Evolutionary conservation across 352 stramenopile genomes (phyloP).

Genomic region (Phytophthora pinifolia): DNA sequence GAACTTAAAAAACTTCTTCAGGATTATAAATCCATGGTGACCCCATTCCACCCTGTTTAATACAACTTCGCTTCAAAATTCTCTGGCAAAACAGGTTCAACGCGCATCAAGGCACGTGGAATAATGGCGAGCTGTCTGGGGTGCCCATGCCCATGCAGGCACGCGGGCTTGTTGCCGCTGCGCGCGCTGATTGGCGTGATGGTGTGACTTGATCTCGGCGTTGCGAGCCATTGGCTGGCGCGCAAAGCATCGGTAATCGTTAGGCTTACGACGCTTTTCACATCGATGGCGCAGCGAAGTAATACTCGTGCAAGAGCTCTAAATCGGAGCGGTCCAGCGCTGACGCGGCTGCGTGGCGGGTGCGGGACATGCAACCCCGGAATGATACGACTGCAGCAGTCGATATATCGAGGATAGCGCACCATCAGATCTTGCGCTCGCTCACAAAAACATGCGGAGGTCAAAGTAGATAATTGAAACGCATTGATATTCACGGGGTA

Average conservation of each 20-base stretch:
- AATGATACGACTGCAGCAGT: no score
- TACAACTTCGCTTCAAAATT: background rate
- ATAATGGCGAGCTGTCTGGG: constrained; percentile 18
- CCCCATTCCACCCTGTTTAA: background rate
- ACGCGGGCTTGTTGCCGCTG: background rate
- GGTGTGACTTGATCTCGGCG: constrained; percentile 14
- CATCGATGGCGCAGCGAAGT: no score
- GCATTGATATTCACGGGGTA: no score
- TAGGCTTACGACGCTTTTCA: no score
- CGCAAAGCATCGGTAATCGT: constrained; percentile 19
- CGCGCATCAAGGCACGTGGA: constrained; percentile 11
- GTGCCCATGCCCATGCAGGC: constrained; percentile 9
- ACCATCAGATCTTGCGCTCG: no score
- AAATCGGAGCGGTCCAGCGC: no score
- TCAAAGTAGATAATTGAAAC: no score
- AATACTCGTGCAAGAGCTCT: no score
- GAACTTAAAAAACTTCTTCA: background rate
- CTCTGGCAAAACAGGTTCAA: constrained; percentile 16
- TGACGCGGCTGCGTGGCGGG: no score
- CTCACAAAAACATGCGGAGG: no score
- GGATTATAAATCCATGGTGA: background rate
- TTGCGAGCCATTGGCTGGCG: constrained; percentile 23
- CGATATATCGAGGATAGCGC: no score
- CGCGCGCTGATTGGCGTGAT: constrained; percentile 9
- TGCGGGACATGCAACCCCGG: no score